These are phyloP conservation scores for Lentinula guzmanii DNA, from an alignment of 768 basidiomycete genomes.

Conservation along the genomic window DNA sequence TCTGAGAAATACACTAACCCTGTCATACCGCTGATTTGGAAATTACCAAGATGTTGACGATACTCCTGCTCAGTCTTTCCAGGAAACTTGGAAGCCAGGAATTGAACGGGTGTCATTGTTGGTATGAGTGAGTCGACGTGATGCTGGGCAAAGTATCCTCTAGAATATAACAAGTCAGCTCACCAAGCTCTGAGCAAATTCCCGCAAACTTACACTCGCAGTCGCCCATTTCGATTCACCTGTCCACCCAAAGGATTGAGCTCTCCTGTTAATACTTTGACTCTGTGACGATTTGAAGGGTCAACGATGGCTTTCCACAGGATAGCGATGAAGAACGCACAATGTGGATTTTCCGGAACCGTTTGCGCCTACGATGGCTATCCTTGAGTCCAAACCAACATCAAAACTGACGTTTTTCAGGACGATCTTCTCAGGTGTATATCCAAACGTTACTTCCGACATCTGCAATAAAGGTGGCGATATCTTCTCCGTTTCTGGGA, in stretches of 20 bases:
- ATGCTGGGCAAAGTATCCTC: constrained; percentile 91
- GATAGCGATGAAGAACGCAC: constrained; percentile 31
- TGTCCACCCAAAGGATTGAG: constrained; percentile 71
- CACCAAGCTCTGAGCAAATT: no score
- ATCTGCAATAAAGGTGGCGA: constrained; percentile 93
- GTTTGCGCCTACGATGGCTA: constrained; percentile 93
- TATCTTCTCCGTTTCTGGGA: constrained; percentile 96
- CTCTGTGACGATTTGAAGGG: constrained; percentile 35
- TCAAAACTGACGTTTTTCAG: constrained; percentile 82
- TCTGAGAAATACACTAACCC: constrained; percentile 48
- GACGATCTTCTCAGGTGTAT: constrained; percentile 68
- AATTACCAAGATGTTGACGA: constrained; percentile 89
- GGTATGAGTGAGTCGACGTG: constrained; percentile 90
- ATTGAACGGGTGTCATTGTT: constrained; percentile 86
- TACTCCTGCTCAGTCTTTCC: constrained; percentile 97
- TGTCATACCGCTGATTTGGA: constrained; percentile 96
- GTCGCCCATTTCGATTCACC: constrained; percentile 84
- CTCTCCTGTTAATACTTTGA: constrained; percentile 89
- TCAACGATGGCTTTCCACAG: background rate
- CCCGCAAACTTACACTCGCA: constrained; percentile 62
- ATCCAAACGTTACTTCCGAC: constrained; percentile 87
- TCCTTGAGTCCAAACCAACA: constrained; percentile 88
- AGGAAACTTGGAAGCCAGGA: constrained; percentile 87
- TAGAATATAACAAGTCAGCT: constrained; percentile 20
- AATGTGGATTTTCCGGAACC: constrained; percentile 96